Evolutionary conservation across 345 rosid species (phyloP), one percentile per base, ranked within the genome.

Genomic region (Citrus sinensis): DNA sequence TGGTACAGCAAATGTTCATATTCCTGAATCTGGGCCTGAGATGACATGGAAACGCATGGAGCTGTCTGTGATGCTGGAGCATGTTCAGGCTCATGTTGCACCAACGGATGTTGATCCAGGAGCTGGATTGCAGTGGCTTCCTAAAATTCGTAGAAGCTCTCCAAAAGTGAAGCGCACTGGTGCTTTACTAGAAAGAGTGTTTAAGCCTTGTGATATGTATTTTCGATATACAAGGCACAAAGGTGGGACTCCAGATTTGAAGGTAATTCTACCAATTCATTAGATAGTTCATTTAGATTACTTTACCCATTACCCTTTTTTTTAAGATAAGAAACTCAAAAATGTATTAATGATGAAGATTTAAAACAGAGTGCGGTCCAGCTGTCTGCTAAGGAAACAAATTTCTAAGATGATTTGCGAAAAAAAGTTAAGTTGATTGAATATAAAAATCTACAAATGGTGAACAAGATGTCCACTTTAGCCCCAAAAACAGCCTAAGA

Each of bases 61-160:
- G 82, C 87, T 89, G 70, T 94, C 99, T 59, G 99, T 96, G 60
- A 96, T 96, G 99, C 80, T 96, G 89, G 94, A 92, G 88, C 92
- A 85, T 84, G 99, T 96, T 51, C 99, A 96, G 82, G 99, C 98
- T 81, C 99, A 96, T 86, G 99, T 96, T 85, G 98, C 99, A 80
- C 99, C 99, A 22, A 96, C 99, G 83, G 99, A 96, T 86, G 99
- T 96, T 79, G 98, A 96, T 83, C 99, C 98, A 71, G 99, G 99
- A 75, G 99, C 99, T 80, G 99, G 97, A 81, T 82, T 96, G 76
- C 99, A 96, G 86, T 96, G 99, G 99, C 97, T 96, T 82, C 98
- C 95, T 58, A 96, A 91, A 86, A 92, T 96, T 85, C 92, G 75
- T 70, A 88, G 86, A 85, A 92, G 85, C 88, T 96, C 99, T 54